Evolutionary conservation across 75 land plant genomes (phyloP).

Genomic region (Sequoia sempervirens): DNA sequence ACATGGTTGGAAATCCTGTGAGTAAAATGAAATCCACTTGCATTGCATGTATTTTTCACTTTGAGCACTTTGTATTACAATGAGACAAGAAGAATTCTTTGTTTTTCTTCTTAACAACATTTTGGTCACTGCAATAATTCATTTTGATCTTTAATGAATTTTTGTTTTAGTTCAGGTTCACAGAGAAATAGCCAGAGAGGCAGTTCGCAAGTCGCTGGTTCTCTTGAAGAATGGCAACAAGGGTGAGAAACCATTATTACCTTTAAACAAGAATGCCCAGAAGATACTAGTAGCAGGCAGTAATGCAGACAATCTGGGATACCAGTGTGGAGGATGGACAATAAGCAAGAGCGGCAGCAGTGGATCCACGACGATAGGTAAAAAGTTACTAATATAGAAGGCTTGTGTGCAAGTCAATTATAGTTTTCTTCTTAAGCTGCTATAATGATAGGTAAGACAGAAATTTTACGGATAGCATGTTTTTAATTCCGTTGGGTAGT

Average conservation of each 20-base stretch:
- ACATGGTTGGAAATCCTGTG: slow-evolving; percentile 36
- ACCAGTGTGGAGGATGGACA: slow-evolving; percentile 96
- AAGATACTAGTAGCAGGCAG: slow-evolving; percentile 78
- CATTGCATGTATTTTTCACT: slow-evolving; percentile 3
- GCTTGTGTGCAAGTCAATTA: not conserved
- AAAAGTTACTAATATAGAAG: not conserved
- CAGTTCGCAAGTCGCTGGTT: slow-evolving; percentile 76
- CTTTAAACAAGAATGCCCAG: slow-evolving; percentile 52
- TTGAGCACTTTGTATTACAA: not conserved
- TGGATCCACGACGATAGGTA: slow-evolving; percentile 74
- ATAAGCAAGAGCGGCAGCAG: slow-evolving; percentile 59
- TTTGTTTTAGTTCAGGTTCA: slow-evolving; percentile 31
- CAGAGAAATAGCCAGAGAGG: slow-evolving; percentile 63
- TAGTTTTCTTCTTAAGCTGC: not conserved
- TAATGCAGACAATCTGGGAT: slow-evolving; percentile 86
- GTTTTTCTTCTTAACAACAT: not conserved
- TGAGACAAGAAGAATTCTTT: not conserved
- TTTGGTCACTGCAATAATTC: not conserved
- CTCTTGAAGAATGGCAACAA: slow-evolving; percentile 76
- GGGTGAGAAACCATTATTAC: slow-evolving; percentile 48
- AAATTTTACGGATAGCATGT: not conserved
- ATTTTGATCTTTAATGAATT: not conserved
- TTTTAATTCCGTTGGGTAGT: not conserved
- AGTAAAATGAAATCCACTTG: not conserved
- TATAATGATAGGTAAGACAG: not conserved